These are phyloP conservation scores for Cercospora sp. DNA, from an alignment of 2,329 filamentous ascomycete genomes.

Conservation along the genomic window DNA sequence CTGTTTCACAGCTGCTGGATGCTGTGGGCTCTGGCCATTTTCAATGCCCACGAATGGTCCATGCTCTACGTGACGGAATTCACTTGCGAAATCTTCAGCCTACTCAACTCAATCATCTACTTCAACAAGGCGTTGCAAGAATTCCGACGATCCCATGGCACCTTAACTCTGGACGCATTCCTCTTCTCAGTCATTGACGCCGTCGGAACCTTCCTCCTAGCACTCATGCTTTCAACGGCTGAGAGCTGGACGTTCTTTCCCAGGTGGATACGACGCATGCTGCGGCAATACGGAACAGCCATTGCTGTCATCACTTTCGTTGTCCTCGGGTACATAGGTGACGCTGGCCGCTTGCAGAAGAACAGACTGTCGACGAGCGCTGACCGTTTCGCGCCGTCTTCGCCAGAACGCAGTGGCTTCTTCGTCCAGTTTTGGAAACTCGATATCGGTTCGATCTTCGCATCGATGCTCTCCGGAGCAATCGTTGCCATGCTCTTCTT, in stretches of 20 bases:
- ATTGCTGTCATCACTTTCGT: constrained; percentile 67
- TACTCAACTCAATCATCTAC: constrained; percentile 68
- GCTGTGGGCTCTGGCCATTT: constrained; percentile 62
- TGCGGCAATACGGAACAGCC: constrained; percentile 65
- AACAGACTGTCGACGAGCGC: constrained; percentile 24
- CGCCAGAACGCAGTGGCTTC: constrained; percentile 56
- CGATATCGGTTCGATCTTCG: constrained; percentile 59
- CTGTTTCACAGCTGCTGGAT: constrained; percentile 67
- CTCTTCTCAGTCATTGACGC: constrained; percentile 65
- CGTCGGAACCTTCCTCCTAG: constrained; percentile 62
- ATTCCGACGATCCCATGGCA: constrained; percentile 58
- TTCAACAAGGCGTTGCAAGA: constrained; percentile 65
- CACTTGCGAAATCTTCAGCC: constrained; percentile 65
- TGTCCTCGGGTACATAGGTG: constrained; percentile 61
- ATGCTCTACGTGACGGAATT: constrained; percentile 70
- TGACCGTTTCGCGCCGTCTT: constrained; percentile 4
- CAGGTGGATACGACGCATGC: constrained; percentile 60
- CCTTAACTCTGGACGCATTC: constrained; percentile 61
- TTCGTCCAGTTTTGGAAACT: constrained; percentile 65
- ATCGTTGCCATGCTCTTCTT: constrained; percentile 68
- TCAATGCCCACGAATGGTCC: constrained; percentile 69
- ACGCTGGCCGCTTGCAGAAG: constrained; percentile 59
- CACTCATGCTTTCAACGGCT: constrained; percentile 62
- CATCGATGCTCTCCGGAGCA: constrained; percentile 60
- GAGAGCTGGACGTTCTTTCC: constrained; percentile 52